A percentile compares a stretch with the other conserved stretches of the same genome.
Conservation (phyloP, 345 rosid genomes). For the Brassica carinata region DNA sequence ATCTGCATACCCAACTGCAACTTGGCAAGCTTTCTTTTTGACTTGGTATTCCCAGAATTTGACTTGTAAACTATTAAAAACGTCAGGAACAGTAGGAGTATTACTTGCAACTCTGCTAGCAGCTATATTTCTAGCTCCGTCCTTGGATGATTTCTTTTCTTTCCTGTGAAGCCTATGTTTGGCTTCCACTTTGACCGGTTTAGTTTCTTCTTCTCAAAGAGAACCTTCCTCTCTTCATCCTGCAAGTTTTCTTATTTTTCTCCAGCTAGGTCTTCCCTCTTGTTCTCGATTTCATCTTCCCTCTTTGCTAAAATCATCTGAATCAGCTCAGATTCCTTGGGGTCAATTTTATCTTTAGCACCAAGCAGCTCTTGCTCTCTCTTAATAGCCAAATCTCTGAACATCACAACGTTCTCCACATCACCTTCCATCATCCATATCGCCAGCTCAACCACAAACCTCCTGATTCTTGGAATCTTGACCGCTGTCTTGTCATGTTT, state of each 20-base stretch:
- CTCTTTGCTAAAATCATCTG: not conserved
- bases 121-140: constrained; percentile 36
- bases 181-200: constrained; percentile 41
- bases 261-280: constrained; percentile 35
- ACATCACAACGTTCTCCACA: constrained; percentile 34
- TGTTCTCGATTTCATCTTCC: not conserved
- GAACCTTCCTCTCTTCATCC: constrained; percentile 55
- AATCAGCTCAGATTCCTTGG: not conserved
- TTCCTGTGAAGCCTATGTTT: constrained; percentile 85
- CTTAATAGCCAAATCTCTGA: not conserved
- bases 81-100: constrained; percentile 57
- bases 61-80: constrained; percentile 79
- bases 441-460: constrained; percentile 76
- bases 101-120: constrained; percentile 46
- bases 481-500: constrained; percentile 60
- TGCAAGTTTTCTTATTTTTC: constrained; percentile 65
- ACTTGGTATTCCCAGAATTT: constrained; percentile 91
- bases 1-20: constrained; percentile 75
- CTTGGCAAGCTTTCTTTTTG: constrained; percentile 66
- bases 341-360: not conserved
- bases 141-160: constrained; percentile 78
- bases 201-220: constrained; percentile 55
- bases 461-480: constrained; percentile 79
- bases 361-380: not conserved
- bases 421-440: constrained; percentile 78